phyloP scores from a whole-genome alignment of 768 basidiomycete species.

The Phaeotremella skinneri region DNA sequence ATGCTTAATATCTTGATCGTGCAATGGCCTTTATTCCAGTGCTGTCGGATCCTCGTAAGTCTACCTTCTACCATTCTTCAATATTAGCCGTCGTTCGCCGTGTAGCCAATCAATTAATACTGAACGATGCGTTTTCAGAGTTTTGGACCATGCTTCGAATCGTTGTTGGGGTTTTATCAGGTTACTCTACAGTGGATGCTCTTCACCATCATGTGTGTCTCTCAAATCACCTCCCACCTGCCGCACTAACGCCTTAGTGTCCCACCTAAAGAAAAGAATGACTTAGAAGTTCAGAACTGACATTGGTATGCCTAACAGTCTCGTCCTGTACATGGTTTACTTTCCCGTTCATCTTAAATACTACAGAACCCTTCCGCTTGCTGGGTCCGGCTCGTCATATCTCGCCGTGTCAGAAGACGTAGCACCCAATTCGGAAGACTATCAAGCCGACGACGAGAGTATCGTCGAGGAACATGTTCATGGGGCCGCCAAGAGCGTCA shows the following conservation, averaged over 20 bases:
- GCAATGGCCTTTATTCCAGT: constrained; percentile 77
- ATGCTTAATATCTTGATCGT: constrained; percentile 85
- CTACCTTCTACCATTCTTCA: neutral
- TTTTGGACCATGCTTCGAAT: constrained; percentile 69
- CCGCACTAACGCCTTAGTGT: too few relatives aligned
- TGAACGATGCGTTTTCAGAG: constrained; percentile 57
- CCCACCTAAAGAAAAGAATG: too few relatives aligned
- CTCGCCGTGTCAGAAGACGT: constrained; percentile 9
- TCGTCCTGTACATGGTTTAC: constrained; percentile 87
- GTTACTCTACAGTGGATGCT: constrained; percentile 77
- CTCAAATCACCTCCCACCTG: neutral
- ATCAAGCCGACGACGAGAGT: neutral
- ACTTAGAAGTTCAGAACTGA: constrained; percentile 3
- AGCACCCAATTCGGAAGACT: neutral
- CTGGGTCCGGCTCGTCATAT: constrained; percentile 15
- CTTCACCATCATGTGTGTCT: constrained; percentile 75
- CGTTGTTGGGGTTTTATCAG: constrained; percentile 77
- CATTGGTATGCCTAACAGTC: constrained; percentile 55
- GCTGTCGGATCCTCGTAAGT: constrained; percentile 75
- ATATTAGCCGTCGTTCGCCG: neutral
- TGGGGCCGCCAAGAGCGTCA: constrained; percentile 9
- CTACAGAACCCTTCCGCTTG: constrained; percentile 33
- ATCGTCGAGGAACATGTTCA: constrained; percentile 9
- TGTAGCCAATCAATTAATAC: neutral
- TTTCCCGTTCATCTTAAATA: constrained; percentile 84